A percentile compares a stretch with the other conserved stretches of the same genome.
These are phyloP conservation scores for Apiotrichum siamense DNA, from an alignment of 1,284 basidiomycete genomes.

Conservation along the genomic window DNA sequence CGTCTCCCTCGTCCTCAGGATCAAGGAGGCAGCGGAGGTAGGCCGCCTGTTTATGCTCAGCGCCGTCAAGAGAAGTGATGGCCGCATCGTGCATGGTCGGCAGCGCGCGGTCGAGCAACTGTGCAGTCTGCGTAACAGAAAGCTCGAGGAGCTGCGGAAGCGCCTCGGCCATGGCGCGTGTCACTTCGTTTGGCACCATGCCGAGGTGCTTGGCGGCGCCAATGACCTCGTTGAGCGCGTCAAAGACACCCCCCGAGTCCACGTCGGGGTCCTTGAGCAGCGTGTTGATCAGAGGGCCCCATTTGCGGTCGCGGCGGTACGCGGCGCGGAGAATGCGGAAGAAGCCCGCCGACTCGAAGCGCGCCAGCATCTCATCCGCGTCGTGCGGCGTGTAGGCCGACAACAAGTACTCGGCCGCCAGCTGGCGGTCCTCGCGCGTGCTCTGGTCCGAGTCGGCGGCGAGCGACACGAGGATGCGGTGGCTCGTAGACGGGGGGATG, in stretches of 20 bases:
- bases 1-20: constrained; percentile 51
- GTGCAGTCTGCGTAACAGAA: constrained; percentile 62
- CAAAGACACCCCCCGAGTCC: constrained; percentile 57
- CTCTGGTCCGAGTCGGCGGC: constrained; percentile 63
- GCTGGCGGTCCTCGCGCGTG: constrained; percentile 86
- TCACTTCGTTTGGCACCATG: constrained; percentile 49
- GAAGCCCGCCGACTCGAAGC: constrained; percentile 81
- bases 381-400: constrained; percentile 84
- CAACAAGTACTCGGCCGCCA: constrained; percentile 91
- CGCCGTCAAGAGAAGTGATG: constrained; percentile 20
- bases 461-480: constrained; percentile 70
- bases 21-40: constrained; percentile 75
- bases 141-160: constrained; percentile 61
- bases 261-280: constrained; percentile 70
- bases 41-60: constrained; percentile 58
- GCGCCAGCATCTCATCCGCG: constrained; percentile 58
- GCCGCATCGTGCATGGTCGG: constrained; percentile 59
- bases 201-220: constrained; percentile 26
- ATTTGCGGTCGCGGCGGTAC: constrained; percentile 68
- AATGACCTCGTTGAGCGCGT: constrained; percentile 57
- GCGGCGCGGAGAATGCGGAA: constrained; percentile 79
- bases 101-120: constrained; percentile 64
- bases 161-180: constrained; percentile 53
- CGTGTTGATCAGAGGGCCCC: constrained; percentile 66
- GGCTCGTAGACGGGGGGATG: constrained; percentile 62